Conservation (phyloP, 179 eudicot species). For the Sideroxylon spinosum region DNA sequence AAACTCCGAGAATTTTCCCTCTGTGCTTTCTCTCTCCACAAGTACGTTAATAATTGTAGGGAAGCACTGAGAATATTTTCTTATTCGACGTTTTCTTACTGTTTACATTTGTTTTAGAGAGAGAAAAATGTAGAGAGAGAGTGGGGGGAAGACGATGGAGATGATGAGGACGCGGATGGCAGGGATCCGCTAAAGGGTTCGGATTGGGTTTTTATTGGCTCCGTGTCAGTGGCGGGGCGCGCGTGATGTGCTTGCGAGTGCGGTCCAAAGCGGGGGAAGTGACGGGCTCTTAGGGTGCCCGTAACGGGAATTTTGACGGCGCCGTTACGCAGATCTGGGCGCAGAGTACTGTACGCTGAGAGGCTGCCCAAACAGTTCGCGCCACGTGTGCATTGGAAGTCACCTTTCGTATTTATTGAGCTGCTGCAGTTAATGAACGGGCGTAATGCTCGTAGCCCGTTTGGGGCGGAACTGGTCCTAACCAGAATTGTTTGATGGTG, state of each 20-base stretch:
- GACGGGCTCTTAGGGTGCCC: neutral
- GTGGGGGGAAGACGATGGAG: slow-evolving; percentile 12
- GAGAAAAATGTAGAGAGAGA: slow-evolving; percentile 25
- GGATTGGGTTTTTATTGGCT: slow-evolving; percentile 19
- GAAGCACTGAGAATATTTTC: slow-evolving; percentile 15
- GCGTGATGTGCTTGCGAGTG: neutral
- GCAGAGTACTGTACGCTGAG: slow-evolving; percentile 4
- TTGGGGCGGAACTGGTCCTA: slow-evolving; percentile 24
- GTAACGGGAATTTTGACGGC: slow-evolving; percentile 35
- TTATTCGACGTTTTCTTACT: slow-evolving; percentile 9
- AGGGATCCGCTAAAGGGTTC: slow-evolving; percentile 19
- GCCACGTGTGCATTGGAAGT: slow-evolving; percentile 19
- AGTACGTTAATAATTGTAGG: slow-evolving; percentile 4
- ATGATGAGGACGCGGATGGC: slow-evolving; percentile 25
- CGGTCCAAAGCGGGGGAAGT: slow-evolving; percentile 23
- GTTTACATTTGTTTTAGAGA: slow-evolving; percentile 25
- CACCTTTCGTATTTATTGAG: neutral
- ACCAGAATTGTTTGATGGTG: slow-evolving; percentile 7
- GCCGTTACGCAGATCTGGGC: slow-evolving; percentile 36
- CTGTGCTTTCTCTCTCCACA: slow-evolving; percentile 21
- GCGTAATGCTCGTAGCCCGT: neutral
- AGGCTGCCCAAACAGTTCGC: neutral
- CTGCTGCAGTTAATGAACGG: slow-evolving; percentile 15
- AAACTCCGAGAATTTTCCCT: neutral
- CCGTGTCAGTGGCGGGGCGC: neutral